Evolutionary conservation across 495 filamentous ascomycete genomes (phyloP).

Genomic region (Hypoxylon rickii): DNA sequence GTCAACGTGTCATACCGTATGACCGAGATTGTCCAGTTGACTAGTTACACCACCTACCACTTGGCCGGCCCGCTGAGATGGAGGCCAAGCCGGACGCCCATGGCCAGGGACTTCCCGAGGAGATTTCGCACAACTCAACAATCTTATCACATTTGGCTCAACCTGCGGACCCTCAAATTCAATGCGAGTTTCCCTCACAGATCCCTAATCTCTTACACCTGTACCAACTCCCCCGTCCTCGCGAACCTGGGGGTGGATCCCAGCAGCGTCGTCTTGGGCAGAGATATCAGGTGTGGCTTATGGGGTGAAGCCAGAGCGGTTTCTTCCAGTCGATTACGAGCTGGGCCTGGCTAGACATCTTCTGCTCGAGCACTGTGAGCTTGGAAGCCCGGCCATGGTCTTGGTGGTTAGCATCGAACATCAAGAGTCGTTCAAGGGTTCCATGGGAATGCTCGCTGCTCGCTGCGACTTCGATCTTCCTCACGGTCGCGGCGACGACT

Average conservation of each 20-base stretch:
- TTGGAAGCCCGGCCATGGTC: not conserved
- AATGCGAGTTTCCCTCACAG: too few relatives aligned
- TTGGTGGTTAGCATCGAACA: not conserved
- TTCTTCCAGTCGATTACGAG: slow-evolving; percentile 10
- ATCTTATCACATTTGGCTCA: too few relatives aligned
- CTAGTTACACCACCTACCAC: too few relatives aligned
- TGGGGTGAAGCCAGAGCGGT: slow-evolving; percentile 13
- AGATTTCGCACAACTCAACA: too few relatives aligned
- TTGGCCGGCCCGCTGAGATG: too few relatives aligned
- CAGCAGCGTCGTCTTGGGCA: slow-evolving; percentile 4
- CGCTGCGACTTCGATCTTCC: too few relatives aligned
- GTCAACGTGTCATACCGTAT: too few relatives aligned
- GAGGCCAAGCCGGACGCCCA: too few relatives aligned
- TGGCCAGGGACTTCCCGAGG: too few relatives aligned
- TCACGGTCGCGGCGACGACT: too few relatives aligned
- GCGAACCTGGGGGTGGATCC: slow-evolving; percentile 21
- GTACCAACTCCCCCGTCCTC: not conserved
- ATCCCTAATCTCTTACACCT: not conserved
- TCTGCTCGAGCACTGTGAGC: not conserved
- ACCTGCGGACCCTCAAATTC: too few relatives aligned
- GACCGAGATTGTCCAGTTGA: too few relatives aligned
- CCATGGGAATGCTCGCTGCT: not conserved
- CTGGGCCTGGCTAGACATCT: slow-evolving; percentile 1
- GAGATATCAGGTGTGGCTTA: not conserved
- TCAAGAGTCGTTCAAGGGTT: not conserved